phyloP scores from a whole-genome alignment of 1,284 basidiomycete species.

The Apiotrichum mycotoxinovorans region DNA sequence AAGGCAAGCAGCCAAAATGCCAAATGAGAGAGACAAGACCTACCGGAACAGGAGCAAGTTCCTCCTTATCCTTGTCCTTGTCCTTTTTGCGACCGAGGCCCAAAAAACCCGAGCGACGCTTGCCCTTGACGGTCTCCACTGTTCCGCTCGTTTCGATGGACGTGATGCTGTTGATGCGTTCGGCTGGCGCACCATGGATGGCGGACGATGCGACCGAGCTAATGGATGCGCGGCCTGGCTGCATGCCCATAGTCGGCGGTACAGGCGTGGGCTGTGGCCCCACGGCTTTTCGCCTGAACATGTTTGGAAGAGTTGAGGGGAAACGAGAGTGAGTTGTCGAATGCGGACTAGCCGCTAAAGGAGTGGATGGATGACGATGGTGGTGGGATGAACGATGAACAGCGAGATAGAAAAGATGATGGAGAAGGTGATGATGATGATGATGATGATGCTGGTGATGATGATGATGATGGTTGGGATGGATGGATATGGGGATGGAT shows the following conservation, averaged over 20 bases:
- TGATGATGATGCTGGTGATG: no score
- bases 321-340: background rate
- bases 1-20: no score
- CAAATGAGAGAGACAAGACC: background rate
- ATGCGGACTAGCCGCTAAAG: background rate
- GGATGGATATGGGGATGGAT: no score
- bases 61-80: slow-evolving; percentile 14
- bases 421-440: no score
- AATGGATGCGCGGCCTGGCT: slow-evolving; percentile 10
- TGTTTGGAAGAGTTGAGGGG: background rate
- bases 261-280: background rate
- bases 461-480: no score
- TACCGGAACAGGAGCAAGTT: background rate
- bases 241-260: background rate
- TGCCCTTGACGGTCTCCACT: slow-evolving; percentile 9
- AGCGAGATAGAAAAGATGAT: no score
- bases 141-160: slow-evolving; percentile 11
- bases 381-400: no score
- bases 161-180: slow-evolving; percentile 8
- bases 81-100: slow-evolving; percentile 22
- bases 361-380: background rate
- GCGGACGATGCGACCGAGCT: slow-evolving; percentile 11
- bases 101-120: slow-evolving; percentile 20
- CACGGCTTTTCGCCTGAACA: background rate
- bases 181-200: slow-evolving; percentile 8